These are phyloP conservation scores for Rhizomucor pusillus DNA, from an alignment of 371 early-diverging fungal species.

Conservation along the genomic window DNA sequence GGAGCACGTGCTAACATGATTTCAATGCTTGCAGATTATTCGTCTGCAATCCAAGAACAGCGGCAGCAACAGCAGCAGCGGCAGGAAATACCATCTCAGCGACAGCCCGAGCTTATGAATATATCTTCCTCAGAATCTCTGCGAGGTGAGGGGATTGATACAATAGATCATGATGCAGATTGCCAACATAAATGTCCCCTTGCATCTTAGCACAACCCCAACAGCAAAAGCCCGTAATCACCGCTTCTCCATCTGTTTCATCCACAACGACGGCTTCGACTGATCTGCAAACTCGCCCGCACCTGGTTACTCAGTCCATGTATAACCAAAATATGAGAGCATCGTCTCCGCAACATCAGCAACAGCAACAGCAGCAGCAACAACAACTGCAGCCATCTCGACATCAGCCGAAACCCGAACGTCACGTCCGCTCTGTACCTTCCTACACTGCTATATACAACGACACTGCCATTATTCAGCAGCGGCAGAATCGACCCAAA, in stretches of 20 bases:
- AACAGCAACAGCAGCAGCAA: constrained; percentile 5
- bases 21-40: background rate
- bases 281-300: background rate
- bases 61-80: background rate
- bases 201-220: background rate
- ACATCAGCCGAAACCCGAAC: constrained; percentile 4
- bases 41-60: background rate
- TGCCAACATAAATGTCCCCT: background rate
- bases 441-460: constrained; percentile 27
- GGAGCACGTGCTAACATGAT: too few relatives aligned
- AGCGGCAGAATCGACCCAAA: constrained; percentile 46
- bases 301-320: constrained; percentile 6
- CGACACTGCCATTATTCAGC: constrained; percentile 30
- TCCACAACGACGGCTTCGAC: constrained; percentile 1
- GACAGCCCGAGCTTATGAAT: constrained; percentile 4
- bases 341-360: background rate
- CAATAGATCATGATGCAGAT: constrained; percentile 2
- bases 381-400: constrained; percentile 6
- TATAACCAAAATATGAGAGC: constrained; percentile 4
- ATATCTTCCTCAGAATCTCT: constrained; percentile 7
- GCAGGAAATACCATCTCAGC: background rate
- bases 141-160: constrained; percentile 8
- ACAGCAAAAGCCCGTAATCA: background rate
- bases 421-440: constrained; percentile 1
- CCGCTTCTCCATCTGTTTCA: background rate